Conservation (phyloP, 202 grass and related monocot genomes). For the Panicum hallii region DNA sequence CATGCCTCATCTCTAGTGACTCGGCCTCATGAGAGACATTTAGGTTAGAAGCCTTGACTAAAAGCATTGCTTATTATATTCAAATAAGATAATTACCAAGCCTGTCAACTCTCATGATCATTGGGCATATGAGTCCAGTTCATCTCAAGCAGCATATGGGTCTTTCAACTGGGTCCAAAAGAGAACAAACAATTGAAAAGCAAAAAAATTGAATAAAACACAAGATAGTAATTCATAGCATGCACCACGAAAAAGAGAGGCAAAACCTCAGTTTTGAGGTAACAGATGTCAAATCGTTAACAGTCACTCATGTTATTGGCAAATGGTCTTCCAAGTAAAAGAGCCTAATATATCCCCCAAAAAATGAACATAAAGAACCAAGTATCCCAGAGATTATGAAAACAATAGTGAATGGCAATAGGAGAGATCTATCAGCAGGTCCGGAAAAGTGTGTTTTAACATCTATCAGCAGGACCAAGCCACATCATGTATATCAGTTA, state of each 20-base stretch:
- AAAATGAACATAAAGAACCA: neutral
- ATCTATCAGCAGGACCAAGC: constrained; percentile 3
- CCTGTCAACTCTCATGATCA: neutral
- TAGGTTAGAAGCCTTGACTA: neutral
- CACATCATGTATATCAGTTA: neutral
- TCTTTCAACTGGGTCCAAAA: neutral
- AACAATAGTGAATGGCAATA: neutral
- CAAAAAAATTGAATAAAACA: neutral
- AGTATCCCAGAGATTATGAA: neutral
- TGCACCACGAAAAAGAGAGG: neutral
- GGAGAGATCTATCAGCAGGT: neutral
- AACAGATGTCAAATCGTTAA: neutral
- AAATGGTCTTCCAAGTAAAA: neutral
- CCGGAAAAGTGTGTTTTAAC: constrained; percentile 11
- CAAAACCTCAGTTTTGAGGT: neutral
- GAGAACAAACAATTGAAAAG: neutral
- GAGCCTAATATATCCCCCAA: neutral
- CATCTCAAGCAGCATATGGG: neutral
- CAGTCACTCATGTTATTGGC: neutral
- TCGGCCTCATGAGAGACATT: neutral
- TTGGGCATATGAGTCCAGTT: neutral
- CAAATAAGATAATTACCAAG: neutral
- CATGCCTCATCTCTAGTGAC: neutral
- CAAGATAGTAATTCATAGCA: neutral
- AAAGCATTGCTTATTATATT: neutral